Evolutionary conservation across 257 asterid genomes (phyloP), one percentile per base, ranked within the genome.

Genomic region (Cordia subcordata): DNA sequence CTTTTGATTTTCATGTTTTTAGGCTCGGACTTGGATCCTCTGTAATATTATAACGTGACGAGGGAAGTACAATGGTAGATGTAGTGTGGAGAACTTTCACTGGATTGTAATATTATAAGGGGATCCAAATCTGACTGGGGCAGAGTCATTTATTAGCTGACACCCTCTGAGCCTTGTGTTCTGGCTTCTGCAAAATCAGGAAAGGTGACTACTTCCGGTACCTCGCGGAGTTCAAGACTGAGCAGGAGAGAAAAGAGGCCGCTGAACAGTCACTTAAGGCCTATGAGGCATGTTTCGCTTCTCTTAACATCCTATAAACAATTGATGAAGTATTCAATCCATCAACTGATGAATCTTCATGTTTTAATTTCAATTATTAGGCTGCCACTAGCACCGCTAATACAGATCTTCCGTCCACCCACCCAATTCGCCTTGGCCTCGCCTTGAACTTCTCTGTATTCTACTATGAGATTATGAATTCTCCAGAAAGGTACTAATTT

Each of bases 371-470:
- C n/a, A n/a, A 13, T 63, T 33, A 11, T 72, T 62, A 88, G 94
- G 87, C 87, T 66, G 95, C 96, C 56, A 68, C 93, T 19, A 69
- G 76, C 4, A 66, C 76, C 54, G 96, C 96, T 55, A 81, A 55
- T 64, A 78, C 94, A 15, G 95, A 88, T 40, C 95, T 90, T 46
- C 88, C 91, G 11, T 85, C 98, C 15, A 90, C 98, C 52, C 98
- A 90, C 69, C 98, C 98, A 18, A 88, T 88, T 45, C 88, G 96
- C 6, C 95, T 88, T 55, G 96, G 96, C 42, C 94, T 86, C 62
- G 96, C 96, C 54, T 78, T 88, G 82, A 88, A 88, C 80, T 88
- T 83, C 72, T 88, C 96, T 10, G 96, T 88, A 23, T 88, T 88
- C 77, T 82, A 88, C 72, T 88, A 88, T 22, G 96, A 88, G 84